Percentiles rank a stretch among this genome's conserved stretches.
phyloP scores from a whole-genome alignment of 2,329 filamentous ascomycete species.

The Rachicladosporium sp. region DNA sequence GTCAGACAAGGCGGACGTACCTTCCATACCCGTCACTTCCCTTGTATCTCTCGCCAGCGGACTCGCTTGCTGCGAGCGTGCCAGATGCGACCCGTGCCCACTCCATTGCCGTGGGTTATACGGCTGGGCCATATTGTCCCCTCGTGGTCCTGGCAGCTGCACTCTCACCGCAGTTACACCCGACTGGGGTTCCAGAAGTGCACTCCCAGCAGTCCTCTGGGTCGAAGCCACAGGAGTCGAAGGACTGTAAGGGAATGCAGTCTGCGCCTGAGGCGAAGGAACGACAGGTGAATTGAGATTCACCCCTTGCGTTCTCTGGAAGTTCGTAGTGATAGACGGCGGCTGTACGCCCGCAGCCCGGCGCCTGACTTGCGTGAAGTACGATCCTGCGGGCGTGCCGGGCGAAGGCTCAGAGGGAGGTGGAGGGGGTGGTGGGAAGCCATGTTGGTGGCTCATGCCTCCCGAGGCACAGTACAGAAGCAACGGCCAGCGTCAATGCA shows the following conservation, averaged over 20 bases:
- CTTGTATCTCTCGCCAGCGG: constrained; percentile 20
- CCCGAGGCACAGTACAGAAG: not conserved
- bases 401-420: constrained; percentile 11
- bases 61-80: constrained; percentile 18
- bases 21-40: constrained; percentile 37
- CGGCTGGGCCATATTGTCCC: constrained; percentile 23
- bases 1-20: constrained; percentile 20
- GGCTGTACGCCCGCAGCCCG: constrained; percentile 26
- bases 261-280: constrained; percentile 22
- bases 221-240: constrained; percentile 21
- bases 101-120: constrained; percentile 41
- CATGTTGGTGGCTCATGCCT: constrained; percentile 21
- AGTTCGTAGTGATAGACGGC: constrained; percentile 28
- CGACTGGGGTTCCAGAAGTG: constrained; percentile 4
- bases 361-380: constrained; percentile 12
- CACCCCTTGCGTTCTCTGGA: constrained; percentile 22
- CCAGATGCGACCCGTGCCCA: constrained; percentile 26
- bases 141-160: constrained; percentile 21
- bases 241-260: constrained; percentile 17
- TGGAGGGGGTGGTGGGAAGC: constrained; percentile 16
- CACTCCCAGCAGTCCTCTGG: constrained; percentile 11
- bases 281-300: constrained; percentile 4
- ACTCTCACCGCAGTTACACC: constrained; percentile 10
- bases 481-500: not conserved
- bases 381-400: constrained; percentile 7